Evolutionary conservation across 768 basidiomycete species (phyloP).

Genomic region (Butyriboletus loyo): DNA sequence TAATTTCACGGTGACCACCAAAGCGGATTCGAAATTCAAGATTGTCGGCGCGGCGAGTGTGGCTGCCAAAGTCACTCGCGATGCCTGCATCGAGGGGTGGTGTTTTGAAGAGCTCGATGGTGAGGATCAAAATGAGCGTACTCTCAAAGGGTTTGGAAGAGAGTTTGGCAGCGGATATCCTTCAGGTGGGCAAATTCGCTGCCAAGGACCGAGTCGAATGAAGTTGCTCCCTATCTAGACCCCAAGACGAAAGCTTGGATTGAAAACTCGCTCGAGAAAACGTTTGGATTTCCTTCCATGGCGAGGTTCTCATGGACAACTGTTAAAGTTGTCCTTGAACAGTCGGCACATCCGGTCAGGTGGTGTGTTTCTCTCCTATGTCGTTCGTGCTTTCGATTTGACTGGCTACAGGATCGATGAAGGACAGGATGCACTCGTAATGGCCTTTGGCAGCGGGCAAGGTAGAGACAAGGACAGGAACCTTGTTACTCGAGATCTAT

Average conservation of each 20-base stretch:
- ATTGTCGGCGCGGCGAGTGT: slow-evolving; percentile 97
- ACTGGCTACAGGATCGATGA: slow-evolving; percentile 70
- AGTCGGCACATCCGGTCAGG: slow-evolving; percentile 70
- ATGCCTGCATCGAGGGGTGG: slow-evolving; percentile 88
- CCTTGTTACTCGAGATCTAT: slow-evolving; percentile 68
- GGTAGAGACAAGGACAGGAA: slow-evolving; percentile 76
- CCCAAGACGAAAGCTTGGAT: slow-evolving; percentile 93
- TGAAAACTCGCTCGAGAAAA: slow-evolving; percentile 67
- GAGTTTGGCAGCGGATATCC: slow-evolving; percentile 87
- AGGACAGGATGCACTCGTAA: slow-evolving; percentile 68
- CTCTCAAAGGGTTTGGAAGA: slow-evolving; percentile 28
- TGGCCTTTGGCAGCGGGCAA: slow-evolving; percentile 68
- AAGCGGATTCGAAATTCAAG: slow-evolving; percentile 95
- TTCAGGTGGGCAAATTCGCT: slow-evolving; percentile 49
- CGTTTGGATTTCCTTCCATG: slow-evolving; percentile 89
- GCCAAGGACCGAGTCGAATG: background rate
- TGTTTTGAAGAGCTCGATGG: slow-evolving; percentile 60
- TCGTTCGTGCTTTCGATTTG: background rate
- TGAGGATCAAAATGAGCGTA: slow-evolving; percentile 1
- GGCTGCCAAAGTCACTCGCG: slow-evolving; percentile 96
- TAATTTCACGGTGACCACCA: slow-evolving; percentile 82
- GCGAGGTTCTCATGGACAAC: slow-evolving; percentile 97
- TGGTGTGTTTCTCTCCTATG: slow-evolving; percentile 52
- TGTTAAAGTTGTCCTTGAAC: slow-evolving; percentile 79
- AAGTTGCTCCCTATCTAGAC: slow-evolving; percentile 46